Evolutionary conservation across 2,329 filamentous ascomycete species (phyloP), one percentile per base, ranked within the genome.

Genomic region (Cordyceps javanica): DNA sequence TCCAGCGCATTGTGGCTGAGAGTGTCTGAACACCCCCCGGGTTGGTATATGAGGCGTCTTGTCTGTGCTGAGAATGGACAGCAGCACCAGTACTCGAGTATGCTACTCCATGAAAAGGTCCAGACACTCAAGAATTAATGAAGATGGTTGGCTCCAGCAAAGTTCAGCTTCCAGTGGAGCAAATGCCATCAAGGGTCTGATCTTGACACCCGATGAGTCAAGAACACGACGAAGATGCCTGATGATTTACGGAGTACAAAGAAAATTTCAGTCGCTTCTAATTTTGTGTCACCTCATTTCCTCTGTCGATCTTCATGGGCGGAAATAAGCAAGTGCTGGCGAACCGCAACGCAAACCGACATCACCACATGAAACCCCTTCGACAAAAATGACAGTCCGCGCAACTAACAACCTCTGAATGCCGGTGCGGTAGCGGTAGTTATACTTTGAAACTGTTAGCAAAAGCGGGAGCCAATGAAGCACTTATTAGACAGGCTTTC

Each of bases 81-180:
- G n/a, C 7, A 23, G 11, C 6, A 32, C n/a, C 21, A 4, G 16
- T 39, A 39, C 16, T 19, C 19, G 34, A 9, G 4, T 8, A 36
- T 36, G 4, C 8, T 36, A 8, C 7, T n/a, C n/a, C 5, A 5
- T n/a, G 26, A 44, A 44, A n/a, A n/a, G n/a, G n/a, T n/a, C n/a
- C n/a, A n/a, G n/a, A n/a, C n/a, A n/a, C n/a, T n/a, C 21, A n/a
- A 32, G 19, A n/a, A 23, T 28, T 26, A 34, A 54, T 23, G 23
- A n/a, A 25, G 36, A 11, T 6, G 49, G 25, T 53, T 36, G 42
- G 32, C n/a, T 26, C 16, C 34, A 39, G 42, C 34, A 13, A 13
- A 34, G 38, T 34, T 54, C 51, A 54, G 51, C 51, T 48, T 48
- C 39, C 30, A 7, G 53, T 55, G 53, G 53, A 48, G 53, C 23